phyloP scores from a whole-genome alignment of 352 stramenopile species.

The Blastocystis sp. region DNA sequence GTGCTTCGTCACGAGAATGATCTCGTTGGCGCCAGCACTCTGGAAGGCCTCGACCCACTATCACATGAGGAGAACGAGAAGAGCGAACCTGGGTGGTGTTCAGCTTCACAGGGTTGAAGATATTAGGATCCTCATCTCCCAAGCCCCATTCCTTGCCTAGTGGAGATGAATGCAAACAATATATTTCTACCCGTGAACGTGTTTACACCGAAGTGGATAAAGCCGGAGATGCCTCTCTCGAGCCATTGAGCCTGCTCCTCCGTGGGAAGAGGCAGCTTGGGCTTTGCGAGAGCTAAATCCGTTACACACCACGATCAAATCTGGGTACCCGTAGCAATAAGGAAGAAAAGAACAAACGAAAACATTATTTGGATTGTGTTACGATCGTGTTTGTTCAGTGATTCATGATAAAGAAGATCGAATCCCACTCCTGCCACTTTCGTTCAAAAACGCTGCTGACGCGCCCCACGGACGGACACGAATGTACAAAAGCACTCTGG shows the following conservation, averaged over 20 bases:
- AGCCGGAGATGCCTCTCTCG: slow-evolving; percentile 46
- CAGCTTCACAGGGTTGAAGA: slow-evolving; percentile 70
- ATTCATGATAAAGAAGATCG: background rate
- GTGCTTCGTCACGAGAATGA: slow-evolving; percentile 73
- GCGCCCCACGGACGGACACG: too few species aligned
- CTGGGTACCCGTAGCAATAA: background rate
- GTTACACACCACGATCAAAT: background rate
- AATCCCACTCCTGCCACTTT: background rate
- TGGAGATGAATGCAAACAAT: background rate
- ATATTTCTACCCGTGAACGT: slow-evolving; percentile 55
- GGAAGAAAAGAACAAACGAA: slow-evolving; percentile 45
- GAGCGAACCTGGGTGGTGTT: slow-evolving; percentile 65
- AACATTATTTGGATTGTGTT: slow-evolving; percentile 57
- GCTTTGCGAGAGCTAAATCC: slow-evolving; percentile 36
- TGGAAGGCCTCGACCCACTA: slow-evolving; percentile 72
- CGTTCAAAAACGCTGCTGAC: too few species aligned
- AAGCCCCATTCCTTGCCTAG: slow-evolving; percentile 61
- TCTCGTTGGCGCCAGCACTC: slow-evolving; percentile 47
- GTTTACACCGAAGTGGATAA: slow-evolving; percentile 73
- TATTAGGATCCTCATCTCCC: slow-evolving; percentile 68
- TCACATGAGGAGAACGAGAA: background rate
- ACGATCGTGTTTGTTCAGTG: background rate
- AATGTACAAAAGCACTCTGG: too few species aligned
- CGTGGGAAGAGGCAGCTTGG: slow-evolving; percentile 50
- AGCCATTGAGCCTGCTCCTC: slow-evolving; percentile 73